Evolutionary conservation across 2,329 filamentous ascomycete species (phyloP).

Genomic region (Trichoderma oligosporum): DNA sequence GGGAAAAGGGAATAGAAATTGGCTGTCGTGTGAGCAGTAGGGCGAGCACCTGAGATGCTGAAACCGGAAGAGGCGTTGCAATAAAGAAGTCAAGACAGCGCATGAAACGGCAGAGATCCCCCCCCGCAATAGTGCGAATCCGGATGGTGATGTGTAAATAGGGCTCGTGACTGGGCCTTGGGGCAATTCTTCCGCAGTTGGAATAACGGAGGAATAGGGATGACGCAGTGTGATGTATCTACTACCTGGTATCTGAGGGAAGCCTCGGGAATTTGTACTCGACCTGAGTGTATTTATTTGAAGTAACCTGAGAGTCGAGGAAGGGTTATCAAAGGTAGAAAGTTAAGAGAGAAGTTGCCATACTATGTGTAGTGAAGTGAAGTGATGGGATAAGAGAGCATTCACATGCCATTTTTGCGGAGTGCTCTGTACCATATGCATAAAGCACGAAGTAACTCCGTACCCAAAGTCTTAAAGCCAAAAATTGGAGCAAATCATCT

Average conservation of each 20-base stretch:
- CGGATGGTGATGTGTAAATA: not conserved
- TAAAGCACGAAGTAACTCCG: too few species aligned
- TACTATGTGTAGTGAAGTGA: not conserved
- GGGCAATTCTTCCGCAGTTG: not conserved
- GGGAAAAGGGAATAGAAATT: not conserved
- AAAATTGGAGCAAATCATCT: too few species aligned
- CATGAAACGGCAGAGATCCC: conserved; percentile 1
- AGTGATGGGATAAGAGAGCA: not conserved
- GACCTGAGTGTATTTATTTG: too few species aligned
- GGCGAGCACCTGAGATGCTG: conserved; percentile 16
- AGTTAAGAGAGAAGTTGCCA: too few species aligned
- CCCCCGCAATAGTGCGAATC: conserved; percentile 8
- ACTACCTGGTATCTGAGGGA: not conserved
- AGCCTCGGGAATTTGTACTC: not conserved
- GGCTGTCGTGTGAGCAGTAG: conserved; percentile 18
- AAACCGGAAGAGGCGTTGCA: conserved; percentile 8
- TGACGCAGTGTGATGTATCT: conserved; percentile 14
- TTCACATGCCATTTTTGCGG: conserved; percentile 8
- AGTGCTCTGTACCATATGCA: too few species aligned
- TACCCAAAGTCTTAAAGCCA: too few species aligned
- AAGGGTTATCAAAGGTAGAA: too few species aligned
- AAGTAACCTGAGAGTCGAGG: not conserved
- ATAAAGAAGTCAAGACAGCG: not conserved
- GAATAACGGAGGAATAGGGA: not conserved
- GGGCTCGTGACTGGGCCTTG: conserved; percentile 15